A percentile compares a stretch with the other conserved stretches of the same genome.
These are phyloP conservation scores for Hypoxylon sp. DNA, from an alignment of 2,329 filamentous ascomycete species.

Conservation along the genomic window DNA sequence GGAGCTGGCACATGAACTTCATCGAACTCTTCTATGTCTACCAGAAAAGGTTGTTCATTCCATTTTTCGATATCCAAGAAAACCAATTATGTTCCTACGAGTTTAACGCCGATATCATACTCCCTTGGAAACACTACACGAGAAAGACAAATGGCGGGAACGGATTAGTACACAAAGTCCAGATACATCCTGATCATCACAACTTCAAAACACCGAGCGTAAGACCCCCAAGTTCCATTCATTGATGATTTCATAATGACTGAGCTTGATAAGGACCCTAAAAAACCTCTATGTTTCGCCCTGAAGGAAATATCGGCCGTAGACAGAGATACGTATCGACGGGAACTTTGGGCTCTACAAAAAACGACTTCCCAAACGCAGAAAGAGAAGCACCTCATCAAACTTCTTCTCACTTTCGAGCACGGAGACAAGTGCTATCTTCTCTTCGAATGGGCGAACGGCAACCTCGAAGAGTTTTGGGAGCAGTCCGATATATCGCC, in stretches of 20 bases:
- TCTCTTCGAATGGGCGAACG: neutral
- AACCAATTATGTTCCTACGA: neutral
- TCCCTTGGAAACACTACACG: neutral
- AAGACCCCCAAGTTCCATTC: neutral
- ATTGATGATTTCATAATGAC: neutral
- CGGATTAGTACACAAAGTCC: neutral
- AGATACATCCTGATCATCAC: neutral
- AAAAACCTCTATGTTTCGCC: neutral
- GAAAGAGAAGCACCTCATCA: neutral
- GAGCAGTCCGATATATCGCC: neutral
- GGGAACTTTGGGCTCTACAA: neutral
- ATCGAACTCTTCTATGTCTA: neutral
- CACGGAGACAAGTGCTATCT: neutral
- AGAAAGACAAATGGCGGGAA: neutral
- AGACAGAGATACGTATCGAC: neutral
- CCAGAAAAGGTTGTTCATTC: neutral
- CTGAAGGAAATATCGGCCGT: neutral
- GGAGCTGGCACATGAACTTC: neutral
- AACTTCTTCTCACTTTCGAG: neutral
- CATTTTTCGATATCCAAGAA: neutral
- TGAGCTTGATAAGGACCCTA: neutral
- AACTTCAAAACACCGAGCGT: neutral
- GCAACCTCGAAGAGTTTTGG: neutral
- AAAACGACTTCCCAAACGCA: neutral
- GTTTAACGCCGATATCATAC: neutral